Base-by-base conservation (phyloP, 2,329 filamentous ascomycete species). In the Aspergillus sp. region DNA sequence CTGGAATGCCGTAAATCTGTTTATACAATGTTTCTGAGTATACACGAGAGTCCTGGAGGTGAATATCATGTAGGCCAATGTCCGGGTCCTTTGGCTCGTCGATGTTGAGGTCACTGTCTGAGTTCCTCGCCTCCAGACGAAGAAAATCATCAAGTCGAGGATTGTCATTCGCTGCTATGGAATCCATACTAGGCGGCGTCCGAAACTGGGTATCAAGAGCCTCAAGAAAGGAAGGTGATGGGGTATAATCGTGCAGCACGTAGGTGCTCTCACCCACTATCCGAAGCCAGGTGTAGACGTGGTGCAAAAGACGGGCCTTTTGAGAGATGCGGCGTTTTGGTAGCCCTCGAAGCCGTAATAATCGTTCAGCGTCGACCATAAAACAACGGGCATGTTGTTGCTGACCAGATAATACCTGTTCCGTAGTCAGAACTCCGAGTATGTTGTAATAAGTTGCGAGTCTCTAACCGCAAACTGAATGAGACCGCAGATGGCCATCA, bases 1-100 rank as follows among this genome's bases (percentile, higher is more conserved):
- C 74, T 0, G 73, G 66, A 11, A 76, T 71, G 2, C 73, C 73
- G 46, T 76, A 76, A 7, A 76, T 67, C 24, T 75, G 64, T 40
- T 65, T 66, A 53, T 73, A 74, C 22, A 75, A 64, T 0, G 69
- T 73, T 3, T 66, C 62, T 10, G 63, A 60, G 33, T 65, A 68
- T 7, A 60, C 64, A 7, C 68, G 59, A 1, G 65, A 67, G 45
- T 72, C 69, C 42, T 72, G 64, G 1, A 73, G 61, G 47, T 76
- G 72, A n/a, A 74, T 74, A 40, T 75, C 73, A 33, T 68, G 60
- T 14, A 72, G 60, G 1, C 65, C 66, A 16, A 60, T 57, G 4
- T 65, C 57, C 3, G 48, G 53, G 16, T 72, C 71, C 50, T 73
- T 75, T 13, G 59, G 59, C n/a, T 71, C 66, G 17, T 72, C 65